Evolutionary conservation across 208 protist genomes (phyloP), one percentile per base, ranked within the genome.

Genomic region (Hexamita inflata): DNA sequence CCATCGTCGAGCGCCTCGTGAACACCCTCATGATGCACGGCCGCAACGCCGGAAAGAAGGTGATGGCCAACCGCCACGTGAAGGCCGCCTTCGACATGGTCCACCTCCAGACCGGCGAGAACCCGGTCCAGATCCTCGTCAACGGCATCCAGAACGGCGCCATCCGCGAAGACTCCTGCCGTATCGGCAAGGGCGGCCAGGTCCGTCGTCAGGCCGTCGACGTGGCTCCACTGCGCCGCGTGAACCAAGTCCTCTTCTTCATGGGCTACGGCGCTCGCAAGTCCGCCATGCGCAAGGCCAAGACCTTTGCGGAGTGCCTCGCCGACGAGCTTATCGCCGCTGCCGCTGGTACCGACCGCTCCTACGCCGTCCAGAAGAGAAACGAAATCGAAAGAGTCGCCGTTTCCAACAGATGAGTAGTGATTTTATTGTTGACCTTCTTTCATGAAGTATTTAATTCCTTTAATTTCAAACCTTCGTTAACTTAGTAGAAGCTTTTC

Each of bases 291-390:
- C 89, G 96, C 82, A 98, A 94, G 88, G 92, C 98, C 82, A 98
- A 98, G 89, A 95, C 94, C 61, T 91, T 99, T 76, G 88, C 96
- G 77, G 96, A 99, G 90, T 99, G 96, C 89, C 91, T 98, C 38
- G 94, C 95, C 78, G 96, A 99, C 86, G 96, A 99, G 91, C 89
- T 99, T 77, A 94, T 98, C 80, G 96, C 96, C 83, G 93, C 93
- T 77, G 88, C 94, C 75, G 97, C 98, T 86, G 82, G 88, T 41
- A 95, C 92, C 66, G 92, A 93, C 77, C 98, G 97, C 88, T 95
- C 90, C 30, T 99, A 94, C 81, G 94, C 96, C 77, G 98, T 99
- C 83, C 97, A 97, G 87, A 97, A 99, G 93, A 98, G 98, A 90
- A 94, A 98, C 88, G 94, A 98, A 88, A 90, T 97, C 75, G 96